Evolutionary conservation across 163 green algal genomes (phyloP).

Genomic region (Volvox carteri): DNA sequence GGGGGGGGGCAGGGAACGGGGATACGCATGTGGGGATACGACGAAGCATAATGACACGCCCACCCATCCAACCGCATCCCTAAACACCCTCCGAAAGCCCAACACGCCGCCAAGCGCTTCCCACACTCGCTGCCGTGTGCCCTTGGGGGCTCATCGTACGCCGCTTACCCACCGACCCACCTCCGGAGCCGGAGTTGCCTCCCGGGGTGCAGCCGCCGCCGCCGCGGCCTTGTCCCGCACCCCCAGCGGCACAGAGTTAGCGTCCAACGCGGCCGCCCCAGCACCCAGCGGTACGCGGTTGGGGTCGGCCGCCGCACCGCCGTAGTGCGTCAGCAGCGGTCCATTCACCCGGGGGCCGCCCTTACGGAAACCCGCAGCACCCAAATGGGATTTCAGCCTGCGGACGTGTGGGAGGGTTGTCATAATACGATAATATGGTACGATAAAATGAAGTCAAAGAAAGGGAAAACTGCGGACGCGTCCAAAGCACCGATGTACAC

Average conservation of each 20-base stretch:
- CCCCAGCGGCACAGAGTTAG: slow-evolving; percentile 57
- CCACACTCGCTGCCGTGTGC: too few relatives aligned
- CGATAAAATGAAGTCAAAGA: too few relatives aligned
- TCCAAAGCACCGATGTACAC: too few relatives aligned
- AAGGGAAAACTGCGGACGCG: too few relatives aligned
- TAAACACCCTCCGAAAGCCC: too few relatives aligned
- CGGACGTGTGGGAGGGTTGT: not conserved
- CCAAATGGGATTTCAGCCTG: slow-evolving; percentile 53
- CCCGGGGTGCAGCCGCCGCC: slow-evolving; percentile 34
- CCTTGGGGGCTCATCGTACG: too few relatives aligned
- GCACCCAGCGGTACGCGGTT: slow-evolving; percentile 77
- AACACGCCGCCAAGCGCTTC: too few relatives aligned
- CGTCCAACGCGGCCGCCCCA: not conserved
- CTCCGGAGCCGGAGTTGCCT: slow-evolving; percentile 29
- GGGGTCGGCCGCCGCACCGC: slow-evolving; percentile 55
- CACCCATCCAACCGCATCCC: too few relatives aligned
- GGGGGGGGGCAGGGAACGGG: too few relatives aligned
- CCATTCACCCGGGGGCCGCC: slow-evolving; percentile 30
- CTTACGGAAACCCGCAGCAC: slow-evolving; percentile 15
- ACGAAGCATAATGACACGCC: not conserved
- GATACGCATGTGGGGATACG: too few relatives aligned
- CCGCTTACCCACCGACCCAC: too few relatives aligned
- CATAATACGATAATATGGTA: not conserved
- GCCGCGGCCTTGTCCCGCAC: slow-evolving; percentile 2
- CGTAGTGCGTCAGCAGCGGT: not conserved